Base-by-base conservation (phyloP, 2,329 filamentous ascomycete genomes). In the Arthrobotrys sinensis region DNA sequence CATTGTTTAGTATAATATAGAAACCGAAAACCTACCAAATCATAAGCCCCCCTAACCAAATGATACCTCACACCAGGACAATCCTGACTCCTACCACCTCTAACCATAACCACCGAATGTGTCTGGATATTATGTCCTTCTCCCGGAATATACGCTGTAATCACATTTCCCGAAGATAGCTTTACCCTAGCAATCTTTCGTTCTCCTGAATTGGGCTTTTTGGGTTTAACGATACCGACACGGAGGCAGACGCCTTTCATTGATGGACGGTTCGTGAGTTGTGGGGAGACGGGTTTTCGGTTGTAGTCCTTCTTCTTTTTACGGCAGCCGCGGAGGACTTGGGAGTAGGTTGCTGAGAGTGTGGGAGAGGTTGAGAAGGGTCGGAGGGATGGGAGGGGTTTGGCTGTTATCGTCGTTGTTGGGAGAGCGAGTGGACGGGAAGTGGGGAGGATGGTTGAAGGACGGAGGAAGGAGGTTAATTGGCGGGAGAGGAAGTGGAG, bases 41-140 rank as follows among this genome's bases (percentile, higher is more conserved):
- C 96, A 85, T 97, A 87, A 19, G 94, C 93, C 36, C 96, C 96
- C 84, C 96, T 88, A 48, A 99, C 93, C 82, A 97, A 87, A 85
- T 96, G 93, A 85, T 99, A 99, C 83, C 94, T 91, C 85, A 99
- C 96, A 91, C 96, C 96, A 79, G 96, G 96, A 87, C 96, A 99
- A 90, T 99, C 96, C 89, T 98, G 96, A 80, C 90, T 91, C 84
- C 96, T 89, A 1, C 96, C 96, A 75, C 96, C 96, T 81, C 96
- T 89, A n/a, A 99, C 94, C 81, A 98, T 87, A 70, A 99, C 96
- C 55, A 99, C 96, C 82, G 92, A 96, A 87, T 99, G 96, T 88
- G 98, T 96, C 88, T 98, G 95, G 81, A 98, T 94, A 85, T 98
- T 99, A 86, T 99, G 96, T 60, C 96, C 95, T 89, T 98, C 95